phyloP scores from a whole-genome alignment of 2,329 filamentous ascomycete species.

The Colletotrichum lindemuthianum region DNA sequence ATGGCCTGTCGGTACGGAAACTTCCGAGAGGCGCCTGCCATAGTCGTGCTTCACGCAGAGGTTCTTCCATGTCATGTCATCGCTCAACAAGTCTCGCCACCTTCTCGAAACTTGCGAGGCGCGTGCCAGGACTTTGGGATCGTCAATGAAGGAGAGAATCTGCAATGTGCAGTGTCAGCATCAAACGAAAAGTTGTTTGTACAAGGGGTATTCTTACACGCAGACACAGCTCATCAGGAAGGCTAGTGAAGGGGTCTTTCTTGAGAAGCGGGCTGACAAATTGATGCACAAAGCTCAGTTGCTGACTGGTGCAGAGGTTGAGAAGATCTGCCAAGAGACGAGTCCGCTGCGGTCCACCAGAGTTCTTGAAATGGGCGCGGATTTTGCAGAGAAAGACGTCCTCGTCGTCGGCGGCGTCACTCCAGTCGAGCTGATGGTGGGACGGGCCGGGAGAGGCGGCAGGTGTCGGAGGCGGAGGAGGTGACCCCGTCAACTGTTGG shows the following conservation, averaged over 20 bases:
- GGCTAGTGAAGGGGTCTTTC: constrained; percentile 92
- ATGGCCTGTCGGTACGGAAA: constrained; percentile 37
- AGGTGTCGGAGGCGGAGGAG: constrained; percentile 72
- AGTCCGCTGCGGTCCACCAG: constrained; percentile 80
- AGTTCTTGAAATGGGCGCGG: constrained; percentile 80
- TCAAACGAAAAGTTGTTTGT: not conserved
- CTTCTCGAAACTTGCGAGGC: constrained; percentile 95
- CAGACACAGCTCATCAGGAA: constrained; percentile 93
- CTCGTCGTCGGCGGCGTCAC: constrained; percentile 80
- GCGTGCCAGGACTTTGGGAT: constrained; percentile 91
- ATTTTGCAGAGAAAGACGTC: constrained; percentile 85
- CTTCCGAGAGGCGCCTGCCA: constrained; percentile 66
- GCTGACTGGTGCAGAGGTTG: constrained; percentile 93
- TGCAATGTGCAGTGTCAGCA: constrained; percentile 48
- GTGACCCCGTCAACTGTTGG: constrained; percentile 68
- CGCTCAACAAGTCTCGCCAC: constrained; percentile 92
- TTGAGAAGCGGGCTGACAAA: constrained; percentile 94
- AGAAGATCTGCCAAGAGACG: constrained; percentile 87
- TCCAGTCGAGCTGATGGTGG: constrained; percentile 76
- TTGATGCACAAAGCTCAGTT: constrained; percentile 94
- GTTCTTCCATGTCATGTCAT: constrained; percentile 98
- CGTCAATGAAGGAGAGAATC: constrained; percentile 97
- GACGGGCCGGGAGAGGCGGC: constrained; percentile 73
- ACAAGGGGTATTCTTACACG: constrained; percentile 66
- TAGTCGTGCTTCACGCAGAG: constrained; percentile 97